Evolutionary conservation across 108 stramenopile genomes (phyloP).

Genomic region (Discostella stelligeroides): DNA sequence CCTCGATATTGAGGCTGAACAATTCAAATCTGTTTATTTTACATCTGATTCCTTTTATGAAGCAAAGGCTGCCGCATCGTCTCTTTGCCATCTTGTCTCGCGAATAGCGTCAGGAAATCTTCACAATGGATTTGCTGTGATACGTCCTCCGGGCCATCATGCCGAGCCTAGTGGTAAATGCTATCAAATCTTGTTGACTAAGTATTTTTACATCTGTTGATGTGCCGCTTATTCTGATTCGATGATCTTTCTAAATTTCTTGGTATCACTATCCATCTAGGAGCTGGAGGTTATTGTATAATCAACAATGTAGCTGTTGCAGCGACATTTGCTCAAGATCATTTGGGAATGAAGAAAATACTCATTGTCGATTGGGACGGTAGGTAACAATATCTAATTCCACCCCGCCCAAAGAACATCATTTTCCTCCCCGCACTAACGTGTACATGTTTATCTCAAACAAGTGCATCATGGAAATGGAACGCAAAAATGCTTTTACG

Average conservation of each 20-base stretch:
- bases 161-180: conserved; percentile 50
- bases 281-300: conserved; percentile 83
- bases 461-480: conserved; percentile 29
- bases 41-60: conserved; percentile 46
- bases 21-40: conserved; percentile 63
- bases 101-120: conserved; percentile 40
- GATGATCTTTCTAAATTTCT: too few relatives aligned
- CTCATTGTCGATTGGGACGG: conserved; percentile 67
- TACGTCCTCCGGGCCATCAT: conserved; percentile 92
- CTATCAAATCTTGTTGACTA: too few relatives aligned
- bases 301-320: conserved; percentile 89
- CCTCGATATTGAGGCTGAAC: conserved; percentile 55
- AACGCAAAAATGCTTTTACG: conserved; percentile 61
- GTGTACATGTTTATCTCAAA: not conserved
- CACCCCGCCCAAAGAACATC: too few relatives aligned
- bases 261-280: too few relatives aligned
- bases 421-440: not conserved
- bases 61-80: conserved; percentile 54
- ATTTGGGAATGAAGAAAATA: conserved; percentile 40
- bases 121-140: conserved; percentile 65
- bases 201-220: too few relatives aligned
- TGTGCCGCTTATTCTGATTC: too few relatives aligned
- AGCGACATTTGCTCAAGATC: conserved; percentile 62
- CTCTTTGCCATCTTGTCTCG: conserved; percentile 51
- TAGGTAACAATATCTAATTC: conserved; percentile 10